Evolutionary conservation across 78 protist genomes (phyloP).

Genomic region (Chrysochromulina tobinii): DNA sequence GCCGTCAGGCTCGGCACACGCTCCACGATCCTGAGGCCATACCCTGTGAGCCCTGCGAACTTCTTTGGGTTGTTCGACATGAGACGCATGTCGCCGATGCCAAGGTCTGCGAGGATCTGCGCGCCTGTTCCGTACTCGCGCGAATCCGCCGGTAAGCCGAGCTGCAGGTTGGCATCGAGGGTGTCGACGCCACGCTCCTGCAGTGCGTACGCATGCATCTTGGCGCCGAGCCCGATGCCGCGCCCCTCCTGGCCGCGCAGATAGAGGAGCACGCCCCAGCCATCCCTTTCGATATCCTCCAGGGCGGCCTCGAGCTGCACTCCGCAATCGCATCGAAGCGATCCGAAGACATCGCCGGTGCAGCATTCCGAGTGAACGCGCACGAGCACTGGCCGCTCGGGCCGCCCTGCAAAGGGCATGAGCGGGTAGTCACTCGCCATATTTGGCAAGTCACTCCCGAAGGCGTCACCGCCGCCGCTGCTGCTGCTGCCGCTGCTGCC

Average conservation of each 20-base stretch:
- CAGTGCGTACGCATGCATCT: neutral
- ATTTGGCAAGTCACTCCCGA: too few species aligned
- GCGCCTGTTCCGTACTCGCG: slow-evolving; percentile 21
- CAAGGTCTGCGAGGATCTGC: slow-evolving; percentile 11
- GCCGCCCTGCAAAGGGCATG: too few species aligned
- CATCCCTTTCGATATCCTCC: neutral
- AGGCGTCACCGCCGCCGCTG: too few species aligned
- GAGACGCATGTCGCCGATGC: slow-evolving; percentile 7
- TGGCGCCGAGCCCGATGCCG: slow-evolving; percentile 9
- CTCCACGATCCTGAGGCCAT: neutral
- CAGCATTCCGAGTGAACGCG: slow-evolving; percentile 34
- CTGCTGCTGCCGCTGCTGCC: too few species aligned
- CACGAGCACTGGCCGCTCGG: neutral
- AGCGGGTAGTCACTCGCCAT: too few species aligned
- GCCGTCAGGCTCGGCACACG: neutral
- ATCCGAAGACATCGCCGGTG: slow-evolving; percentile 13
- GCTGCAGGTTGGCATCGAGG: neutral
- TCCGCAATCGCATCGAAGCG: slow-evolving; percentile 27
- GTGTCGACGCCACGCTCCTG: slow-evolving; percentile 14
- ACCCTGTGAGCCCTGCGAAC: neutral
- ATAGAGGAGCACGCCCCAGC: neutral
- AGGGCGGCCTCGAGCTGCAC: slow-evolving; percentile 21
- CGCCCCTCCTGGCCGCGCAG: slow-evolving; percentile 32
- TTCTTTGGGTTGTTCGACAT: slow-evolving; percentile 20
- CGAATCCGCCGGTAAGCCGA: slow-evolving; percentile 8